Base-by-base conservation (phyloP, 306 rosid species). In the Notholithocarpus densiflorus region DNA sequence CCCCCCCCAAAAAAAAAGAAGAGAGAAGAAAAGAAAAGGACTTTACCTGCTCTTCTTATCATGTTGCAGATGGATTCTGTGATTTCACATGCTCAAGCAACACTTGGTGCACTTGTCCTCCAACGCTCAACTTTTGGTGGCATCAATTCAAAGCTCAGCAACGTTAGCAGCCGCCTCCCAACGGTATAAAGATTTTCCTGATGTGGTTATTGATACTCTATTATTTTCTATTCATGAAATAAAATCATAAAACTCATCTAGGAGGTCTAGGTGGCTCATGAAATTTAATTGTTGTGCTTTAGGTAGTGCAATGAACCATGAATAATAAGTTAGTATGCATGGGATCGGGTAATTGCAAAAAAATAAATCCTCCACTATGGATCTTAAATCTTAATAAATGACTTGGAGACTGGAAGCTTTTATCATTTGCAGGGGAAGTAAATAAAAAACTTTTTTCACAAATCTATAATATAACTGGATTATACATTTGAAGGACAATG, bases 41-140 rank as follows among this genome's bases (percentile, higher is more conserved):
- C 69, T 68, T 56, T 56, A 3, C 74, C 60, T 54, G 31, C 48
- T 76, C 79, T 69, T 79, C 68, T 64, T 82, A 57, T 74, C 61
- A 77, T 78, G 80, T 68, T 68, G 80, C 86, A 96, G 98, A 85
- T 91, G 93, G 98, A 96, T 88, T 79, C 27, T 34, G 98, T 93
- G 70, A 91, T 96, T 77, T 93, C 99, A 55, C 99, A 96, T 82
- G 99, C 99, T 72, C 97, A 93, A 88, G 96, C 98, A 74, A 96
- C 99, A 65, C 88, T 93, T 0, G 99, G 98, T 56, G 75, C 93
- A 57, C 98, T 96, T 84, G 98, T 82, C 77, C 78, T 88, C 84
- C 99, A 93, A 77, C 97, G 99, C 65, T 96, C 98, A 12, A 93
- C 96, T 31, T 96, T 96, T 71, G 89, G 99, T 4, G 99, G 99